Percentiles rank a stretch among this genome's conserved stretches.
phyloP scores from a whole-genome alignment of 2,329 filamentous ascomycete species.

The Phoma sp. region DNA sequence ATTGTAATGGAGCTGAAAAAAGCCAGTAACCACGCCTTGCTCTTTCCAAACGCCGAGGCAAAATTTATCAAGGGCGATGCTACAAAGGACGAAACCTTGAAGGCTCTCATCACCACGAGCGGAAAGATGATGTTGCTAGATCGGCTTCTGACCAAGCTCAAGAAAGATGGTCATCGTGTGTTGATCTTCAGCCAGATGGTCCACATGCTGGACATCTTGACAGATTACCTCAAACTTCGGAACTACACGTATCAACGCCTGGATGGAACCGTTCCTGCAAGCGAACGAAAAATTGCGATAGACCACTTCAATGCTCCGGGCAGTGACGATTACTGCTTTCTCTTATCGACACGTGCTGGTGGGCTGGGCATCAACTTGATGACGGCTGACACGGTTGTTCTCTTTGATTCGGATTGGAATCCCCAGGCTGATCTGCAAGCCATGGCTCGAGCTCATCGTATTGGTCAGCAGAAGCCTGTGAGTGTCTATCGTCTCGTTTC shows the following conservation, averaged over 20 bases:
- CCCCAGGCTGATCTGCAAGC: constrained; percentile 97
- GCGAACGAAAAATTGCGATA: constrained; percentile 88
- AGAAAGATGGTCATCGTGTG: constrained; percentile 91
- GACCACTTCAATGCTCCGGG: constrained; percentile 98
- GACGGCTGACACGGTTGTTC: constrained; percentile 96
- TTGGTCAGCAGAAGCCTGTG: constrained; percentile 94
- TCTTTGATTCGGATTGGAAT: constrained; percentile 99
- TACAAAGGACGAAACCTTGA: constrained; percentile 87
- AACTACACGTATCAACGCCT: constrained; percentile 96
- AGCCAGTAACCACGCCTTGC: constrained; percentile 97
- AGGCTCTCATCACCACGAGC: constrained; percentile 92
- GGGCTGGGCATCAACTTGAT: constrained; percentile 99
- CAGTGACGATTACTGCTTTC: constrained; percentile 94
- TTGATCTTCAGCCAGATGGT: constrained; percentile 99
- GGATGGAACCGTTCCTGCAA: constrained; percentile 91
- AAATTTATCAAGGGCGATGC: constrained; percentile 81
- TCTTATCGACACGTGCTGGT: constrained; percentile 92
- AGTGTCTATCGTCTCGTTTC: constrained; percentile 96
- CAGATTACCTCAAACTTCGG: constrained; percentile 89
- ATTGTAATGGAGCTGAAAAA: constrained; percentile 99
- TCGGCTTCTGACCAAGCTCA: constrained; percentile 91
- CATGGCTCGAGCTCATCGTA: constrained; percentile 97
- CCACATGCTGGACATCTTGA: constrained; percentile 94
- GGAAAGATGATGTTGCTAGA: constrained; percentile 99
- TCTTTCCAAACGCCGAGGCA: constrained; percentile 94